Percentiles rank a stretch among this genome's conserved stretches.
phyloP scores from a whole-genome alignment of 129 eudicot genomes.

The Helianthus annuus region DNA sequence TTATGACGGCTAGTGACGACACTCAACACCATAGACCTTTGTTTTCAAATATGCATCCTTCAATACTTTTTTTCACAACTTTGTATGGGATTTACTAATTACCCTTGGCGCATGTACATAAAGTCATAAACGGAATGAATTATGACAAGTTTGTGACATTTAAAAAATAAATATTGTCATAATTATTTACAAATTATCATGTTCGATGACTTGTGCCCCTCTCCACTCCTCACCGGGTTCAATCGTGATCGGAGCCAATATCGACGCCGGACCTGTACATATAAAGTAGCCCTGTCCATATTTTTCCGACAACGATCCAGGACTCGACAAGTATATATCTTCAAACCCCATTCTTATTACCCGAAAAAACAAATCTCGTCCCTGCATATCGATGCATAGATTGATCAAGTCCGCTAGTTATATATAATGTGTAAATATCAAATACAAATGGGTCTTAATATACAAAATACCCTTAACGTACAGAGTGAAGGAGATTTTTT shows the following conservation, averaged over 20 bases:
- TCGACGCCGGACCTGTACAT: constrained; percentile 81
- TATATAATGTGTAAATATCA: no score
- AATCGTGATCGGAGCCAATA: constrained; percentile 71
- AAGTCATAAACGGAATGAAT: background rate
- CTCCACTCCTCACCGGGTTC: constrained; percentile 93
- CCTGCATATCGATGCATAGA: constrained; percentile 41
- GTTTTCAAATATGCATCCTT: background rate
- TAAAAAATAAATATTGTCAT: background rate
- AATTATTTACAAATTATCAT: constrained; percentile 68
- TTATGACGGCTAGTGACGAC: no score
- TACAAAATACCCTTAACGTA: no score
- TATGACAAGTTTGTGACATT: background rate
- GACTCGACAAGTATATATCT: constrained; percentile 80
- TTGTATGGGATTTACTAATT: background rate
- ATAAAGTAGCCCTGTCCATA: constrained; percentile 74
- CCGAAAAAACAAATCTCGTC: constrained; percentile 69
- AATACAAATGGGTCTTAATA: no score
- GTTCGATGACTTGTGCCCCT: constrained; percentile 92
- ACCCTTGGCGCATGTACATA: constrained; percentile 20
- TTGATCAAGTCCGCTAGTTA: background rate
- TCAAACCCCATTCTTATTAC: constrained; percentile 82
- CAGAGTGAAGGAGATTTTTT: no score
- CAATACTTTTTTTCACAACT: background rate
- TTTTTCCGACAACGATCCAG: constrained; percentile 70
- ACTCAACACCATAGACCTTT: no score